A percentile compares a stretch with the other conserved stretches of the same genome.
Evolutionary conservation across 2,329 filamentous ascomycete genomes (phyloP).

Genomic region (Cytospora mali): DNA sequence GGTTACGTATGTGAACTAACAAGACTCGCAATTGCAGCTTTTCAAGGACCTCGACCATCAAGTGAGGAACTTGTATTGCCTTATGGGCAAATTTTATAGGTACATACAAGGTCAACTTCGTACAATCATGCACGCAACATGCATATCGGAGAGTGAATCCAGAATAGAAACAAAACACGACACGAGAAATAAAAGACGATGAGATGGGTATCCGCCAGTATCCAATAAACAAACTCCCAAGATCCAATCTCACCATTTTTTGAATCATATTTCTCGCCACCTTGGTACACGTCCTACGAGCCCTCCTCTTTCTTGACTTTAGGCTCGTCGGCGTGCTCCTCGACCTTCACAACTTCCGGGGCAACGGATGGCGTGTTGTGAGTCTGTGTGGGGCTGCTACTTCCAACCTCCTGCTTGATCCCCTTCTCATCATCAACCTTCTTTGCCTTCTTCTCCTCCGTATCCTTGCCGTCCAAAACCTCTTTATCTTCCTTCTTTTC

Average conservation of each 20-base stretch:
- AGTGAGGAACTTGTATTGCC: background rate
- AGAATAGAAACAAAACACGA: background rate
- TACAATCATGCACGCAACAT: background rate
- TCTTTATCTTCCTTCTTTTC: conserved; percentile 14
- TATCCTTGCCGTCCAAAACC: background rate
- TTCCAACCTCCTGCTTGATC: background rate
- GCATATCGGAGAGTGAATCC: background rate
- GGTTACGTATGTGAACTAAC: background rate
- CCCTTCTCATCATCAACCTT: background rate
- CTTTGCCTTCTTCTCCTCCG: background rate
- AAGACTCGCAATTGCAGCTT: background rate
- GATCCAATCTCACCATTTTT: background rate
- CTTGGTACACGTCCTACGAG: conserved; percentile 16
- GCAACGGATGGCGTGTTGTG: background rate
- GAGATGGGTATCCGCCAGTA: conserved; percentile 11
- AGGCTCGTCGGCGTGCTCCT: conserved; percentile 2
- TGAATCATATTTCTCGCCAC: too few species aligned
- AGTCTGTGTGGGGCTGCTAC: background rate
- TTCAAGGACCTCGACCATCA: background rate
- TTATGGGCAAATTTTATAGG: background rate
- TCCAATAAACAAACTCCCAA: background rate
- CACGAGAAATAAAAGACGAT: background rate
- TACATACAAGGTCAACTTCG: background rate
- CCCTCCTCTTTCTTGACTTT: conserved; percentile 23
- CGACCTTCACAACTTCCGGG: background rate